Base-by-base conservation (phyloP, 176 grass and related monocot genomes). In the Coix lacrymajobi region DNA sequence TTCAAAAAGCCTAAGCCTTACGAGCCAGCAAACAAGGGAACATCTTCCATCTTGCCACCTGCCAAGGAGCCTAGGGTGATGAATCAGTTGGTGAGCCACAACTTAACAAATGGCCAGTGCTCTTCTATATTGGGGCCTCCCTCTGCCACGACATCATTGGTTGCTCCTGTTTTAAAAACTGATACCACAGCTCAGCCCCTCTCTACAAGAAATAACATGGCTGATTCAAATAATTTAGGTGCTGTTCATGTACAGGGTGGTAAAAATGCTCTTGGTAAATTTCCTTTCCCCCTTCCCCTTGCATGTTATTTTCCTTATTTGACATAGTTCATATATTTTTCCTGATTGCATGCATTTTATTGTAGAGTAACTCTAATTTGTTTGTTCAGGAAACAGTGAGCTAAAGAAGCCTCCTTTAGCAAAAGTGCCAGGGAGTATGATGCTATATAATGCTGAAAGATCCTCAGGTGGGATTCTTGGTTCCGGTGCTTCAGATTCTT, bases 1-100 rank as follows among this genome's bases (percentile, higher is more conserved):
- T 99, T 96, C 67, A 96, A 88, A 79, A 96, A 78, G 41, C 69
- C 88, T 41, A 97, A 84, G 73, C 77, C 80, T 79, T 77, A 22
- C 49, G 88, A 88, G 71, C 33, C 86, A 72, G 65, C 37, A 73
- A 86, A 73, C 63, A 94, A 72, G 77, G 68, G 45, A 75, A 88
- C 88, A 54, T 65, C 83, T 66, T 85, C 74, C 37, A 83, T 57
- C 68, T 48, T 72, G 56, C 54, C 83, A 78, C n/a, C 31, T 28
- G 48, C 76, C 36, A 88, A 95, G 79, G 89, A 88, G 36, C 85
- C 81, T 82, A 92, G 71, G 79, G 43, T 69, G 34, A 65, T 39
- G 19, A 92, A 92, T 83, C 73, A 79, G 40, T 45, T 83, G 24
- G 79, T 68, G 67, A 67, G 83, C 37, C 81, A 28, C 60, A 85